Conservation (phyloP, 176 grass and related monocot species). For the Eleusine indica region DNA sequence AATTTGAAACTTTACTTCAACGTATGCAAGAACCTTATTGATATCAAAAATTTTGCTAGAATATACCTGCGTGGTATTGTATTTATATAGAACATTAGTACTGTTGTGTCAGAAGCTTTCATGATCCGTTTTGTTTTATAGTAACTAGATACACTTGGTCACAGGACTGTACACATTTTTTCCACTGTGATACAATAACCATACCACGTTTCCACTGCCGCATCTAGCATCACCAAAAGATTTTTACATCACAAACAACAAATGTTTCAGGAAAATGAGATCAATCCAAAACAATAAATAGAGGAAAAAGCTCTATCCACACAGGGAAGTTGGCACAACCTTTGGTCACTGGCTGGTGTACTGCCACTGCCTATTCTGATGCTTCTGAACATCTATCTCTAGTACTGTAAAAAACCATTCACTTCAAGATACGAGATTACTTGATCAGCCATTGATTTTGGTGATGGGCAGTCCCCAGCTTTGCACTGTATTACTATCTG, state of each 20-base stretch:
- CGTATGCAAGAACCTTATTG: no score
- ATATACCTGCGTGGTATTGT: not conserved
- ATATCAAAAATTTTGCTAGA: not conserved
- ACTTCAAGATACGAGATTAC: conserved; percentile 70
- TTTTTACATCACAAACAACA: not conserved
- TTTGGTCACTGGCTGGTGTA: not conserved
- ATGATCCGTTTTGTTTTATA: not conserved
- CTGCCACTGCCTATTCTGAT: not conserved
- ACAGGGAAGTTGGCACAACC: not conserved
- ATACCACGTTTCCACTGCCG: not conserved
- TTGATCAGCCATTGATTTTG: conserved; percentile 69
- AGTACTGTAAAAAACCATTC: conserved; percentile 64
- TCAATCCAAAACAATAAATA: not conserved
- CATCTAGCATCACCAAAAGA: not conserved
- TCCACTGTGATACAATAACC: not conserved
- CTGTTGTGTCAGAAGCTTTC: not conserved
- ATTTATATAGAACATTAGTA: no score
- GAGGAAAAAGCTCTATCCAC: not conserved
- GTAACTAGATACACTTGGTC: not conserved
- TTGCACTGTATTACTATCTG: conserved; percentile 84
- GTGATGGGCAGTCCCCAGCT: conserved; percentile 54
- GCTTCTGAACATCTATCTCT: not conserved
- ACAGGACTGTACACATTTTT: not conserved
- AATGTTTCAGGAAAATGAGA: not conserved
- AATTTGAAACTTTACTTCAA: no score